Evolutionary conservation across 2,329 filamentous ascomycete genomes (phyloP).

Genomic region (Alternaria metachromatica): DNA sequence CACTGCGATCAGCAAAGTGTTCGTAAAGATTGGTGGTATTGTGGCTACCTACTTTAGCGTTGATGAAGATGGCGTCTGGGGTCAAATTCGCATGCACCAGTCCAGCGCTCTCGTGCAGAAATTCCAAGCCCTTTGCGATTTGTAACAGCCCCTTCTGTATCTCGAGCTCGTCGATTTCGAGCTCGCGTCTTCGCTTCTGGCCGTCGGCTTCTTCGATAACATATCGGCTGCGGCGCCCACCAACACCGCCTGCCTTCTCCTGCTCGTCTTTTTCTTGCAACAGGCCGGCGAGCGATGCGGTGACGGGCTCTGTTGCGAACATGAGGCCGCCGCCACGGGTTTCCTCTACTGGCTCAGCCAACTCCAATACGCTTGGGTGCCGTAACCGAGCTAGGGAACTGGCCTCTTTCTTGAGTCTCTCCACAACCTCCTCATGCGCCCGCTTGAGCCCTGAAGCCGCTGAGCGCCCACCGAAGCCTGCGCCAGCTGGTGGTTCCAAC

Average conservation of each 20-base stretch:
- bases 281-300: slow-evolving; percentile 82
- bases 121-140: slow-evolving; percentile 91
- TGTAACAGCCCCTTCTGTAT: slow-evolving; percentile 96
- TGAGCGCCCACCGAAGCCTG: slow-evolving; percentile 62
- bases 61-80: slow-evolving; percentile 91
- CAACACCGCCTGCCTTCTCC: slow-evolving; percentile 71
- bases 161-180: slow-evolving; percentile 96
- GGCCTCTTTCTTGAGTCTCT: slow-evolving; percentile 89
- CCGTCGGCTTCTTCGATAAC: slow-evolving; percentile 82
- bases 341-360: slow-evolving; percentile 94
- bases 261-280: slow-evolving; percentile 89
- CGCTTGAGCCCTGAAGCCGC: slow-evolving; percentile 76
- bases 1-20: slow-evolving; percentile 35
- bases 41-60: slow-evolving; percentile 73
- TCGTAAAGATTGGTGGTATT: slow-evolving; percentile 12
- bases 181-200: slow-evolving; percentile 71
- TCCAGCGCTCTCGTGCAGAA: slow-evolving; percentile 92
- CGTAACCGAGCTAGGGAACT: slow-evolving; percentile 85
- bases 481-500: slow-evolving; percentile 72
- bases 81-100: slow-evolving; percentile 94
- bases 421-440: slow-evolving; percentile 86
- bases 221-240: slow-evolving; percentile 77
- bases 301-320: slow-evolving; percentile 93
- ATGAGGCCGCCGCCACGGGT: slow-evolving; percentile 89
- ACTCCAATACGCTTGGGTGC: slow-evolving; percentile 89